Base-by-base conservation (phyloP, 805 yeast species). In the Wickerhamiella lipophila region DNA sequence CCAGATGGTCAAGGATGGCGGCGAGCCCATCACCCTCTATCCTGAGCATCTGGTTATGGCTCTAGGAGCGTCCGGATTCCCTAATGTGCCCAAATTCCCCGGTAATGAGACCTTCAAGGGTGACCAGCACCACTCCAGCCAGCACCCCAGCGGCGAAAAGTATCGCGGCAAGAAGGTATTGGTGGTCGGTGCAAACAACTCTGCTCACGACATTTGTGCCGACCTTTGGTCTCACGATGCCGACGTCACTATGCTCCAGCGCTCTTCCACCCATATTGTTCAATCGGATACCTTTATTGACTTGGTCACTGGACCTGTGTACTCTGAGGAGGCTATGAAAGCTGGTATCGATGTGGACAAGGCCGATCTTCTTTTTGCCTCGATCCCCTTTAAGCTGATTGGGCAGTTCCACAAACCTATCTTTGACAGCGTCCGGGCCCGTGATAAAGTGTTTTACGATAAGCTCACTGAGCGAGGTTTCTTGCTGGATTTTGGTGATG, bases 221-320 rank as follows among this genome's bases (percentile, higher is more conserved):
- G 75, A 71, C 56, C 67, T 70, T 49, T 64, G 64, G 53, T 71
- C 70, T 51, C 71, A 70, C 52, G 74, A 72, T 22, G 68, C 67
- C 5, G 61, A 61, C 6, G 69, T 68, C 1, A 70, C 72, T 4
- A 68, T 71, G 68, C 56, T 71, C 6, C 75, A 71, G 55, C 61
- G 75, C 42, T 70, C 74, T 5, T 64, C 72, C 4, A 70, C 74
- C 1, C 36, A 27, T 16, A 42, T 42, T 21, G 26, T 42, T 6
- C 46, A 42, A 15, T 21, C 32, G 11, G 46, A 42, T 30, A 42
- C 36, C 18, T 42, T 42, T 18, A 42, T 42, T 11, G 36, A 42
- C 21, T 69, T 69, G 56, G 68, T 71, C 34, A 66, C 68, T 47
- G 62, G 66, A 18, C 62, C 67, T 9, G 32, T 56, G 18, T 59